Base-by-base conservation (phyloP, 176 grass and related monocot genomes). In the Paspalum notatum region DNA sequence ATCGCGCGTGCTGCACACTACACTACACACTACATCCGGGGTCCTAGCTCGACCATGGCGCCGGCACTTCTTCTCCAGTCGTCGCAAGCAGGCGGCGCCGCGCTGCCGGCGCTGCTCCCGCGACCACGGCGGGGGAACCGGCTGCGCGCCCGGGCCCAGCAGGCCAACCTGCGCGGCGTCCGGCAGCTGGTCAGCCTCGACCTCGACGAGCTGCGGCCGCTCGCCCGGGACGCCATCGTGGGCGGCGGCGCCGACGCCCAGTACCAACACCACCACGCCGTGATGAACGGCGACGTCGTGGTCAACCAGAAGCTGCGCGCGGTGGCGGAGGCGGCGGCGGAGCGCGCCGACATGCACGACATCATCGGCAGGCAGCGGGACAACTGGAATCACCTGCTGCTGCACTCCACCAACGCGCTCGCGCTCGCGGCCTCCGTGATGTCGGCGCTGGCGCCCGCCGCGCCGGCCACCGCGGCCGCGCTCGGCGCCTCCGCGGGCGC, bases 371-470 rank as follows among this genome's bases (percentile, higher is more conserved):
- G 22, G 24, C 91, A 90, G 85, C n/a, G 85, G 12, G 83, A 94
- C 26, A 86, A 86, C 85, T 94, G 91, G 91, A 94, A 94, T 83
- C 91, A 88, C 75, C 91, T 90, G 49, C 78, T 94, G 58, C 85
- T 90, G 43, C 85, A 85, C 70, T 83, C 91, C 51, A 79, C 77
- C 83, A 94, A 94, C 80, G 77, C 85, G 43, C 75, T 94, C 44
- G 14, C 74, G 17, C 88, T 94, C 52, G 9, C 85, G 2, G 91
- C 82, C 3, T 83, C 88, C 42, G 8, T 69, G 20, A 77, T 88
- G 85, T 70, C 85, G 3, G 85, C 82, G 46, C 61, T 94, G 16
- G 78, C 88, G 5, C 83, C 88, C 0, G 42, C 70, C 9, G 11
- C 80, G 4, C 38, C 90, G 5, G 2, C 14, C 22, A n/a, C n/a